These are phyloP conservation scores for Termitomyces sp. DNA, from an alignment of 768 basidiomycete species.

Conservation along the genomic window DNA sequence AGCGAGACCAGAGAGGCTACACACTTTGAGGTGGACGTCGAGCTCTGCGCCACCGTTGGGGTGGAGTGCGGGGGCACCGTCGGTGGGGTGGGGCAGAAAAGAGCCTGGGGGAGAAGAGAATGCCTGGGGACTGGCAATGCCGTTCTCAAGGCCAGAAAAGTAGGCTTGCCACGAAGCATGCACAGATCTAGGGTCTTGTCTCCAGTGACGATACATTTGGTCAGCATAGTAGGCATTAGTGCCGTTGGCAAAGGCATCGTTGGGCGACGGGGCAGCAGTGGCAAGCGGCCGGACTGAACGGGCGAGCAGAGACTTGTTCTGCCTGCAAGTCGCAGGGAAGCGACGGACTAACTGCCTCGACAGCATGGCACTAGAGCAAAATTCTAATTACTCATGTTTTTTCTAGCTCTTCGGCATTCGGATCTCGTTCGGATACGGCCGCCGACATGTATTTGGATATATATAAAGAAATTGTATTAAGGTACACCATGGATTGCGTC, in stretches of 20 bases:
- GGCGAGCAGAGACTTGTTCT: slow-evolving; percentile 4
- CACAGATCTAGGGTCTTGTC: slow-evolving; percentile 84
- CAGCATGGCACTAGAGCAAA: slow-evolving; percentile 20
- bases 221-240: slow-evolving; percentile 95
- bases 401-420: background rate
- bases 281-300: slow-evolving; percentile 34
- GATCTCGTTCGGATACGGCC: background rate
- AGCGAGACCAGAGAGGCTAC: slow-evolving; percentile 10
- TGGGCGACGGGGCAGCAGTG: slow-evolving; percentile 56
- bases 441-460: background rate
- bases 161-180: slow-evolving; percentile 94
- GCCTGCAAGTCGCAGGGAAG: slow-evolving; percentile 20
- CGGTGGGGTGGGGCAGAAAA: slow-evolving; percentile 64
- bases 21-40: slow-evolving; percentile 91
- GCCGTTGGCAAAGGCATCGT: slow-evolving; percentile 88
- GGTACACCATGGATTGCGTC: background rate
- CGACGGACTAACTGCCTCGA: slow-evolving; percentile 30
- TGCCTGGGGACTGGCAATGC: slow-evolving; percentile 71
- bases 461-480: background rate
- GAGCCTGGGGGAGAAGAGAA: slow-evolving; percentile 76
- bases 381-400: background rate
- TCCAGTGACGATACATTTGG: slow-evolving; percentile 94
- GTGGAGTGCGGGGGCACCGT: slow-evolving; percentile 76
- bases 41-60: slow-evolving; percentile 70
- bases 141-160: slow-evolving; percentile 90